These are phyloP conservation scores for Gossypium laxum DNA, from an alignment of 441 rosid species.

Conservation along the genomic window DNA sequence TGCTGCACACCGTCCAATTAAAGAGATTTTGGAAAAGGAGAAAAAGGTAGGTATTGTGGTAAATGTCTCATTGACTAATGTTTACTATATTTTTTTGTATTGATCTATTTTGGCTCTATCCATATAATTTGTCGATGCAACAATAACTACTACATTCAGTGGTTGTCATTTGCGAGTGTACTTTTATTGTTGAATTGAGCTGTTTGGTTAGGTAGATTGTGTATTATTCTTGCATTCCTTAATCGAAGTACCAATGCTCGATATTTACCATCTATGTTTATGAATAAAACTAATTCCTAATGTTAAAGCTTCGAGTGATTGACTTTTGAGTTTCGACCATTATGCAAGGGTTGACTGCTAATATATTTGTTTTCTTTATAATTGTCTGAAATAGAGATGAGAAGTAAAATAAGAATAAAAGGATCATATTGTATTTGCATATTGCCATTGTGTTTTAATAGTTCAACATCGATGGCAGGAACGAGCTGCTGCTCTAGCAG, in stretches of 20 bases:
- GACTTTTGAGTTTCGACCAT: background rate
- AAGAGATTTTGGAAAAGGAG: slow-evolving; percentile 64
- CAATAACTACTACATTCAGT: background rate
- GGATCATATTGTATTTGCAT: background rate
- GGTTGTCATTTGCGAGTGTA: background rate
- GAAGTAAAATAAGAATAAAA: background rate
- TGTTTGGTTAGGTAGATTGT: background rate
- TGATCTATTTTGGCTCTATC: background rate
- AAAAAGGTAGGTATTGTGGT: slow-evolving; percentile 35
- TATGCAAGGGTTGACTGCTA: background rate
- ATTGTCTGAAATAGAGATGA: slow-evolving; percentile 1
- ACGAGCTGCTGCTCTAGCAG: slow-evolving; percentile 45
- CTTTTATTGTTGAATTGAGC: background rate
- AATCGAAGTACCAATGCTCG: background rate
- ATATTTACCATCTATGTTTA: background rate
- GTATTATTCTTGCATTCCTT: background rate
- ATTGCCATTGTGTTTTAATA: background rate
- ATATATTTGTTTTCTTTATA: background rate
- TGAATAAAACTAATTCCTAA: background rate
- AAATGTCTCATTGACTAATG: background rate
- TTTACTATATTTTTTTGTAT: background rate
- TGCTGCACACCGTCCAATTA: slow-evolving; percentile 70
- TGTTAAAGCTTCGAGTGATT: background rate
- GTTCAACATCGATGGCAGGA: slow-evolving; percentile 33
- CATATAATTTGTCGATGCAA: background rate